These are phyloP conservation scores for Hortiboletus campestris DNA, from an alignment of 768 basidiomycete genomes.

Conservation along the genomic window DNA sequence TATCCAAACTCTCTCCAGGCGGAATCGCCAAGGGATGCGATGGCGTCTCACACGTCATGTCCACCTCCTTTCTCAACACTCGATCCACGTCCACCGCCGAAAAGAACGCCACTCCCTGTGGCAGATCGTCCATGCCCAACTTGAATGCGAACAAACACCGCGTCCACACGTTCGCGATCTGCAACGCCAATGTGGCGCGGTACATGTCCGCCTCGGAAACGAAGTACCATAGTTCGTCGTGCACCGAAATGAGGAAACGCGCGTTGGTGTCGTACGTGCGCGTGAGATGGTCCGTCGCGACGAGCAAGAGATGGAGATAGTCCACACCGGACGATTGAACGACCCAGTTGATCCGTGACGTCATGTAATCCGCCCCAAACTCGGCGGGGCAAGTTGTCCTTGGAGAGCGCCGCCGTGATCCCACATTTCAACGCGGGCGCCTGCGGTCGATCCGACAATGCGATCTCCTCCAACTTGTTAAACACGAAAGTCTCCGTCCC, in stretches of 20 bases:
- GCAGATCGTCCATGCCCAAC: constrained; percentile 94
- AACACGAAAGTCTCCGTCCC: constrained; percentile 96
- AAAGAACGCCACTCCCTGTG: constrained; percentile 95
- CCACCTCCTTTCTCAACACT: constrained; percentile 92
- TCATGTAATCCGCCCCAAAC: constrained; percentile 87
- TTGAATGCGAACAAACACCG: constrained; percentile 85
- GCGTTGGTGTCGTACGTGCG: constrained; percentile 80
- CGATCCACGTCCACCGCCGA: constrained; percentile 92
- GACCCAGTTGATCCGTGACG: constrained; percentile 98
- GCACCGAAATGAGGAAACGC: constrained; percentile 93
- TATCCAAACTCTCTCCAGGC: constrained; percentile 84
- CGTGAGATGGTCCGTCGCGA: constrained; percentile 89
- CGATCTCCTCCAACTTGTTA: constrained; percentile 97
- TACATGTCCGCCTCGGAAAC: constrained; percentile 87
- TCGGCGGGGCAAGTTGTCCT: constrained; percentile 78
- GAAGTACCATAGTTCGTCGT: constrained; percentile 94
- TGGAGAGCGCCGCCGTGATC: constrained; percentile 89
- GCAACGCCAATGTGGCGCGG: constrained; percentile 87
- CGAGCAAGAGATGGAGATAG: constrained; percentile 94
- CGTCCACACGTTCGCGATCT: constrained; percentile 96
- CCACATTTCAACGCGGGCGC: constrained; percentile 95
- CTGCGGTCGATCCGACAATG: constrained; percentile 77
- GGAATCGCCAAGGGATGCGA: constrained; percentile 82
- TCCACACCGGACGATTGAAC: constrained; percentile 99
- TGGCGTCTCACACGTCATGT: constrained; percentile 94